Conservation (phyloP, 148 eudicot genomes). For the Rhododendron molle region DNA sequence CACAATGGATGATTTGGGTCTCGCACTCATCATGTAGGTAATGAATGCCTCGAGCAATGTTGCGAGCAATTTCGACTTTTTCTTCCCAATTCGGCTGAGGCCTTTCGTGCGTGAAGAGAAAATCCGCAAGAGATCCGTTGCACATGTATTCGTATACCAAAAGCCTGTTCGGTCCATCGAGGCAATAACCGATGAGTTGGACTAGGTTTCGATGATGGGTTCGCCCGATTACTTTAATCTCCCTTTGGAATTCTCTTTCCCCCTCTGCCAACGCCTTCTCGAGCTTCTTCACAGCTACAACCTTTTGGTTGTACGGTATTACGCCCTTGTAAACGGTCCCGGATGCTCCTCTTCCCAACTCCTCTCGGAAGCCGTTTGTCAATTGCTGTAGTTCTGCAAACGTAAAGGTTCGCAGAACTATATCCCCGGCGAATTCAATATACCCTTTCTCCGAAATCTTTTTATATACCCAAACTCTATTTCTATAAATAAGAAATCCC, state of each 20-base stretch:
- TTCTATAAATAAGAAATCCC: background rate
- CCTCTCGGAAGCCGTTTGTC: conserved; percentile 7
- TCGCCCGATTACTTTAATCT: conserved; percentile 6
- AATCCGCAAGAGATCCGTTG: conserved; percentile 9
- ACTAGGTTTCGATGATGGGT: conserved; percentile 12
- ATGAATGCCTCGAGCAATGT: conserved; percentile 7
- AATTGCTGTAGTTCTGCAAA: background rate
- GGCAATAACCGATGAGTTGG: conserved; percentile 10
- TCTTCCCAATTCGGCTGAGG: background rate
- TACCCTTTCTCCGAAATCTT: background rate
- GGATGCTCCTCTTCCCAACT: conserved; percentile 7
- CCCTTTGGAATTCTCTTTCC: conserved; percentile 6
- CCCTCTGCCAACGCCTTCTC: conserved; percentile 4
- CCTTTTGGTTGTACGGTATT: background rate
- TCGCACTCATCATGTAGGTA: conserved; percentile 16
- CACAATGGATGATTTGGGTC: conserved; percentile 9
- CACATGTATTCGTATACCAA: conserved; percentile 8
- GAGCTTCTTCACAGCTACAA: conserved; percentile 7
- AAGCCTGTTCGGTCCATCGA: conserved; percentile 1
- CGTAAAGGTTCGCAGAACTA: background rate
- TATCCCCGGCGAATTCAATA: conserved; percentile 1
- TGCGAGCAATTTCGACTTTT: background rate
- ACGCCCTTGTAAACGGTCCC: conserved; percentile 2
- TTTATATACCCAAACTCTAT: background rate
- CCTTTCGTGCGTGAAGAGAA: background rate